Evolutionary conservation across 2,329 filamentous ascomycete genomes (phyloP).

Genomic region (Apiospora saccharicola): DNA sequence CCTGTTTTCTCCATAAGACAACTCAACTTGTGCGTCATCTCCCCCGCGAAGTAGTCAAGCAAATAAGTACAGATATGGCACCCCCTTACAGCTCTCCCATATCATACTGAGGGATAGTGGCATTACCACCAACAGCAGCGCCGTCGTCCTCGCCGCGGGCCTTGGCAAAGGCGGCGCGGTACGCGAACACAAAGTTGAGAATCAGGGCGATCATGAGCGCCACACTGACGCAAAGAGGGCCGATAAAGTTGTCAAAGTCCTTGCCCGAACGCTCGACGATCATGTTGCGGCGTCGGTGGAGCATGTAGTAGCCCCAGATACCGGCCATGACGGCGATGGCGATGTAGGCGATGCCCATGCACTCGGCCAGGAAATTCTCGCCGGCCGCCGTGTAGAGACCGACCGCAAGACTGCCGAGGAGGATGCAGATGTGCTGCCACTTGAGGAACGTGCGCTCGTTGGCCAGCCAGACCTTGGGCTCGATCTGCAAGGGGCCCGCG

Average conservation of each 20-base stretch:
- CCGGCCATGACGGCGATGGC: slow-evolving; percentile 83
- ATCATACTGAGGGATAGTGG: background rate
- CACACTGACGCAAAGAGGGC: slow-evolving; percentile 82
- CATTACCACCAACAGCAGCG: background rate
- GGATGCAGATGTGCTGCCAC: slow-evolving; percentile 94
- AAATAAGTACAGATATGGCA: background rate
- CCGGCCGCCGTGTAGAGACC: slow-evolving; percentile 90
- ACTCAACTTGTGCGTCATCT: background rate
- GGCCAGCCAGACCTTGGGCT: slow-evolving; percentile 98
- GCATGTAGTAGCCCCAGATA: slow-evolving; percentile 86
- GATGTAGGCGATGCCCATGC: slow-evolving; percentile 85
- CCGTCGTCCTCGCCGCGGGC: slow-evolving; percentile 1
- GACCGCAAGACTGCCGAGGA: slow-evolving; percentile 84
- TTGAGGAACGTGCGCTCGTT: slow-evolving; percentile 99
- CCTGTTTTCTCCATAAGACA: background rate
- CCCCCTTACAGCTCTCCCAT: slow-evolving; percentile 19
- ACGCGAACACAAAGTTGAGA: slow-evolving; percentile 89
- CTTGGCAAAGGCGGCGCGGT: slow-evolving; percentile 47
- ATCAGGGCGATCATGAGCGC: slow-evolving; percentile 81
- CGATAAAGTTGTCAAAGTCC: slow-evolving; percentile 90
- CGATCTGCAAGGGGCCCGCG: slow-evolving; percentile 86
- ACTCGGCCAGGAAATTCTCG: slow-evolving; percentile 76
- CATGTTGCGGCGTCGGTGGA: slow-evolving; percentile 76
- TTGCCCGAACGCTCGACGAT: slow-evolving; percentile 87
- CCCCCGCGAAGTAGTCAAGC: background rate